A percentile compares a stretch with the other conserved stretches of the same genome.
These are phyloP conservation scores for Guadua angustifolia DNA, from an alignment of 176 grass and related monocot species.

Conservation along the genomic window DNA sequence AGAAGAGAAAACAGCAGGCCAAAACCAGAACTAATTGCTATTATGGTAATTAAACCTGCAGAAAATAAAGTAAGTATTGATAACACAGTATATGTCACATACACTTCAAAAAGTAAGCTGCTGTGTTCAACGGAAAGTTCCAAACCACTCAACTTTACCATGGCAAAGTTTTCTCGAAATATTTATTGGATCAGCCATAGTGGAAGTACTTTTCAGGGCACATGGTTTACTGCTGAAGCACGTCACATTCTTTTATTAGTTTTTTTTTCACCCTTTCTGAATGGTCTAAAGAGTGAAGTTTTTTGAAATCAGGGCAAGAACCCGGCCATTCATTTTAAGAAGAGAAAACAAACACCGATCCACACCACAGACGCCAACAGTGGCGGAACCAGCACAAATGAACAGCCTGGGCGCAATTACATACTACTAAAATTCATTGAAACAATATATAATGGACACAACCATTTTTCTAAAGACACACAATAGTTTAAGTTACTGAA, in stretches of 20 bases:
- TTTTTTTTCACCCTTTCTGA: background rate
- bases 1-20: conserved; percentile 39
- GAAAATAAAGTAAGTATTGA: background rate
- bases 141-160: background rate
- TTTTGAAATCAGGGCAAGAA: no score
- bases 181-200: background rate
- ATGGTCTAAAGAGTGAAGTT: background rate
- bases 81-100: background rate
- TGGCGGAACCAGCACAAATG: no score
- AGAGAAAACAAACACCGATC: no score
- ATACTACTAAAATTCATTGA: no score
- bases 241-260: background rate
- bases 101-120: background rate
- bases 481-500: no score
- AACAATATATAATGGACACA: no score
- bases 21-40: conserved; percentile 43
- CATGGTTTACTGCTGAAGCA: background rate
- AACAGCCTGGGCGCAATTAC: no score
- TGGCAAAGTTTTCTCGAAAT: background rate
- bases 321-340: no score
- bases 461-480: no score
- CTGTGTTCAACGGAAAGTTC: background rate
- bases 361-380: no score
- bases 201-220: background rate
- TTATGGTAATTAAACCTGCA: conserved; percentile 43